Conservation (phyloP, 2,329 filamentous ascomycete genomes). For the Claviceps arundinis region DNA sequence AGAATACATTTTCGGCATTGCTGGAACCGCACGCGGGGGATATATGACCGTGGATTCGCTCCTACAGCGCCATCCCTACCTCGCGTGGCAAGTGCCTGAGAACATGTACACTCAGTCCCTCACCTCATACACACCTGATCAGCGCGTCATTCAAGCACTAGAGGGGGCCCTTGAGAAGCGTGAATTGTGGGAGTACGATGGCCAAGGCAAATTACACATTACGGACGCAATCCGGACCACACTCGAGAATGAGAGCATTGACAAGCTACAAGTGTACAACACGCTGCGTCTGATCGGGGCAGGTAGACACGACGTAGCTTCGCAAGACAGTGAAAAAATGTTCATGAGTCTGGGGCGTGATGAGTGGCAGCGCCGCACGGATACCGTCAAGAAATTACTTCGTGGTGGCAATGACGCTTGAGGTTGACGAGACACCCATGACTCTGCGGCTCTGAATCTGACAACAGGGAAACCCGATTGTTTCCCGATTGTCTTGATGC, state of each 20-base stretch:
- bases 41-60: conserved; percentile 12
- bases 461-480: neutral
- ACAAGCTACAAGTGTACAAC: conserved; percentile 14
- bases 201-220: conserved; percentile 3
- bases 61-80: conserved; percentile 20
- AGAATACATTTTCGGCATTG: conserved; percentile 12
- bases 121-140: conserved; percentile 8
- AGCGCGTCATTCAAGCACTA: conserved; percentile 14
- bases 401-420: neutral
- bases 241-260: conserved; percentile 8
- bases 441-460: too few species aligned
- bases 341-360: conserved; percentile 22
- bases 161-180: conserved; percentile 11
- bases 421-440: neutral
- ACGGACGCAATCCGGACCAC: conserved; percentile 9
- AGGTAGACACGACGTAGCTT: conserved; percentile 16
- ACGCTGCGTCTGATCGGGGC: conserved; percentile 19
- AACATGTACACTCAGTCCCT: conserved; percentile 16
- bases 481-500: too few species aligned
- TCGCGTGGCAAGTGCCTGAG: conserved; percentile 25
- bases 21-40: conserved; percentile 12
- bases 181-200: conserved; percentile 3
- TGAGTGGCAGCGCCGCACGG: conserved; percentile 19
- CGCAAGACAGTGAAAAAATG: conserved; percentile 17
- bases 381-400: conserved; percentile 10